Conservation (phyloP, 2,329 filamentous ascomycete species). For the Immersiporthe knoxdaviesiana region DNA sequence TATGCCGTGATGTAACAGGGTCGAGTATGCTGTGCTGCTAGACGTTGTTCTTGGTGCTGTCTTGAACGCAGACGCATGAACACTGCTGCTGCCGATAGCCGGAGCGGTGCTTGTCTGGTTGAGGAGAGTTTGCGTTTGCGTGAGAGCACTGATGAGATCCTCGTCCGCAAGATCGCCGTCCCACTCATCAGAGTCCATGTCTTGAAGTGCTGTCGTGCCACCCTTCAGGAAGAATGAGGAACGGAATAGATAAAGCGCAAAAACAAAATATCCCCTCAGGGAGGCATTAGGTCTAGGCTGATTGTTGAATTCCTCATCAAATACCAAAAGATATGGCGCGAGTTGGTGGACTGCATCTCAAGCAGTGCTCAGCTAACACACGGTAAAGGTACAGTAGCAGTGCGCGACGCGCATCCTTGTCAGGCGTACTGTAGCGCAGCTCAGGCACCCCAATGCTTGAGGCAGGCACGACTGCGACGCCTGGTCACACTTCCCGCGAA, state of each 20-base stretch:
- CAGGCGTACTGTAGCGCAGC: not conserved
- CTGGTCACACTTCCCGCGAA: conserved; percentile 19
- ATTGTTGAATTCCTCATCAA: not conserved
- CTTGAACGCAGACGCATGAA: not conserved
- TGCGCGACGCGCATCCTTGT: conserved; percentile 29
- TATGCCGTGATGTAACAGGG: not conserved
- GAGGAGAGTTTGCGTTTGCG: conserved; percentile 52
- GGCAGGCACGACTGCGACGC: conserved; percentile 25
- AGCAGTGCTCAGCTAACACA: not conserved
- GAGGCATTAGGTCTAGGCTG: conserved; percentile 3
- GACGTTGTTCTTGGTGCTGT: not conserved
- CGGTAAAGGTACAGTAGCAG: not conserved
- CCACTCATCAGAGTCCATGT: conserved; percentile 64
- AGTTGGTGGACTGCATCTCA: not conserved
- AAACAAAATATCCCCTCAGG: not conserved
- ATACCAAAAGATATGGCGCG: not conserved
- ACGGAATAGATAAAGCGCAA: not conserved
- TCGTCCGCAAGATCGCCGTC: conserved; percentile 68
- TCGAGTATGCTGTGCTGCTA: not conserved
- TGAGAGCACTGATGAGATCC: conserved; percentile 64
- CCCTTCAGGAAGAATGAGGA: not conserved
- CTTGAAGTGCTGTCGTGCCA: not conserved
- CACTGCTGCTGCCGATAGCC: not conserved
- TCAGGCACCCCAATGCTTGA: not conserved
- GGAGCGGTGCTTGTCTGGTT: not conserved